Evolutionary conservation across 73 alveolate species (phyloP).

Genomic region (Breviolum minutum): DNA sequence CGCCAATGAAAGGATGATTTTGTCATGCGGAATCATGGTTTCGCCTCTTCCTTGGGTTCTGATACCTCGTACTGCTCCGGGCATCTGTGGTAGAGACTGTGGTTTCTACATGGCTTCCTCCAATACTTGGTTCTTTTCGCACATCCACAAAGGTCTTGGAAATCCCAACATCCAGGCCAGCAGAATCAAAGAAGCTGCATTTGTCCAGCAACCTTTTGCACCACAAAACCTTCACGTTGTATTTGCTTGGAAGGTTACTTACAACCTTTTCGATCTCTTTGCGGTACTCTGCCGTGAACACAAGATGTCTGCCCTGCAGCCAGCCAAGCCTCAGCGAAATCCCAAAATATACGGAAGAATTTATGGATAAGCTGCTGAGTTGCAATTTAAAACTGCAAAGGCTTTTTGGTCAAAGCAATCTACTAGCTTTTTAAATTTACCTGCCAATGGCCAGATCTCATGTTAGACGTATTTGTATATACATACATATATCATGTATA

Average conservation of each 20-base stretch:
- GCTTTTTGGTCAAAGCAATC: no score
- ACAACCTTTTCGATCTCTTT: conserved; percentile 11
- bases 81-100: conserved; percentile 60
- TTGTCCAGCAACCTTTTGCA: conserved; percentile 24
- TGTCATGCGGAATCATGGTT: background rate
- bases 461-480: no score
- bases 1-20: background rate
- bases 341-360: background rate
- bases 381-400: no score
- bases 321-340: background rate
- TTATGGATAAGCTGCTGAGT: background rate
- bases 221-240: conserved; percentile 24
- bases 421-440: no score
- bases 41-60: background rate
- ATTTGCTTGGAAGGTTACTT: background rate
- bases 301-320: conserved; percentile 1
- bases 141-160: background rate
- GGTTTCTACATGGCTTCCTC: conserved; percentile 1
- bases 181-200: background rate
- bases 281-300: conserved; percentile 19
- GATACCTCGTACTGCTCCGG: conserved; percentile 32
- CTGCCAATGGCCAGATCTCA: no score
- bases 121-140: background rate
- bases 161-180: background rate
- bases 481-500: no score